Evolutionary conservation across 805 yeast species (phyloP).

Genomic region (Priceomyces medius): DNA sequence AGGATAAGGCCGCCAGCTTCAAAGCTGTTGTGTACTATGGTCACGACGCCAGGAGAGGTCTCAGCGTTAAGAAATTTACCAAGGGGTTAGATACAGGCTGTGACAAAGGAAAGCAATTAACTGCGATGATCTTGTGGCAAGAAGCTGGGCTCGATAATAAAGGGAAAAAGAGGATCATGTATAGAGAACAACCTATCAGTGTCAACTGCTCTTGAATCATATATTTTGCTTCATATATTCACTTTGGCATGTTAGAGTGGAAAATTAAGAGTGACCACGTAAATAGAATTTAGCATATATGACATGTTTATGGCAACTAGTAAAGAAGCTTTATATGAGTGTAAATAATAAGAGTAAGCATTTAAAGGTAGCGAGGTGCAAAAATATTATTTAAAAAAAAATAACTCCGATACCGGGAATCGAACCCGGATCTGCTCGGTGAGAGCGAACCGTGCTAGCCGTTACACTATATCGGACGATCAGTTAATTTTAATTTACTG

Average conservation of each 20-base stretch:
- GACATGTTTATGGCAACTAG: too few species aligned
- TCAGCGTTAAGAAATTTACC: constrained; percentile 61
- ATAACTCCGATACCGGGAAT: constrained; percentile 77
- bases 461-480: constrained; percentile 52
- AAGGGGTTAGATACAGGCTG: constrained; percentile 85
- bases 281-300: too few species aligned
- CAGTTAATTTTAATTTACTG: not conserved
- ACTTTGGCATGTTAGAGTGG: too few species aligned
- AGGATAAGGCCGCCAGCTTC: constrained; percentile 26
- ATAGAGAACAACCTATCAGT: constrained; percentile 22
- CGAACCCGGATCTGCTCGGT: constrained; percentile 71
- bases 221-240: not conserved
- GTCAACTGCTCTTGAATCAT: constrained; percentile 15
- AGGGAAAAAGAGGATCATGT: constrained; percentile 14
- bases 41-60: constrained; percentile 82
- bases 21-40: constrained; percentile 69
- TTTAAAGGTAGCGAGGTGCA: too few species aligned
- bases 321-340: too few species aligned
- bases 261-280: too few species aligned
- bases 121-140: constrained; percentile 56
- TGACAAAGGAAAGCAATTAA: constrained; percentile 67
- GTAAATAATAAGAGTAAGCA: too few species aligned
- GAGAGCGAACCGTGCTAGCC: constrained; percentile 56
- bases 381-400: too few species aligned
- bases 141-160: constrained; percentile 9